Evolutionary conservation across 345 rosid genomes (phyloP), one percentile per base, ranked within the genome.

Genomic region (Geranium rotundifolium): DNA sequence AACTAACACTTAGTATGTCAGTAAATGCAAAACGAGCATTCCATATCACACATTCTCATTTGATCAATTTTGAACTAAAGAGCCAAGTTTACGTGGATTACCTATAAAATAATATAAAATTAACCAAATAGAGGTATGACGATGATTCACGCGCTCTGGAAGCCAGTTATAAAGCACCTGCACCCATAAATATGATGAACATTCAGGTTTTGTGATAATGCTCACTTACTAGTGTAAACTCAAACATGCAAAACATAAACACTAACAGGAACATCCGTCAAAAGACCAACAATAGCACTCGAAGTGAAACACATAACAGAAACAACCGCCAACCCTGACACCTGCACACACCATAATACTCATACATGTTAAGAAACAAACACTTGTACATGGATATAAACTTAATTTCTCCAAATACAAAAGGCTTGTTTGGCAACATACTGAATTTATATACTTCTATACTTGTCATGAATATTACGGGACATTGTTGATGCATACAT

Each of bases 301-400:
- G 80, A 62, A 23, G 84, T 77, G 69, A 85, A 85, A 71, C 91
- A 81, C 41, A 81, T 9, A 68, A 81, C 75, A 57, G 81, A 81
- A 56, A 82, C 81, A 62, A 75, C 62, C 29, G 91, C 82, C 76
- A 85, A 65, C n/a, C 87, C 84, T 19, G 82, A 84, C 16, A 85
- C 80, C 91, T 85, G 80, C 75, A 69, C 30, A 62, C 59, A 41
- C 10, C 64, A 70, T 37, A 20, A 20, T 59, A 54, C 50, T 34
- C 56, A 59, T 19, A 50, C 17, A 63, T 15, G 29, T 7, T 56
- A 23, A 50, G 57, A 41, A 67, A 27, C 17, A 17, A 56, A 31
- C n/a, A 12, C 52, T 54, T 1, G n/a, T 12, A 58, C 20, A 54
- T 56, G 37, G 23, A 65, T 37, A 17, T 52, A 54, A 61, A 59